phyloP scores from a whole-genome alignment of 352 stramenopile species.

The Saprolegnia diclina region DNA sequence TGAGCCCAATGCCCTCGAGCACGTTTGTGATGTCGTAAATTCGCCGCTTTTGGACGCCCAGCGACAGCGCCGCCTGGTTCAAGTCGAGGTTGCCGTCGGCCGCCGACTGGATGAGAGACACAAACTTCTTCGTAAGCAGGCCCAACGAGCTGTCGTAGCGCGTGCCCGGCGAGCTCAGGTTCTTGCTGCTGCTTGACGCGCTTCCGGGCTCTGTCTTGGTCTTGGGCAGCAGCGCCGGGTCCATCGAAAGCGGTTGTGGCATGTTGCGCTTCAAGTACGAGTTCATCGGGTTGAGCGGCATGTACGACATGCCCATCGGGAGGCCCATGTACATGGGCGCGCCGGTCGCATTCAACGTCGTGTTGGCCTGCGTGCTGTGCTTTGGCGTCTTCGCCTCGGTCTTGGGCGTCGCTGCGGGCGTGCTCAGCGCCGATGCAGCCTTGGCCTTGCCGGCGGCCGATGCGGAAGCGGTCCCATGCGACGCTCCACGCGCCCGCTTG shows the following conservation, averaged over 20 bases:
- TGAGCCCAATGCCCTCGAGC: constrained; percentile 95
- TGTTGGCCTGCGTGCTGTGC: neutral
- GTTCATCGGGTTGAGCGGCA: constrained; percentile 23
- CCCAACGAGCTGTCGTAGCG: constrained; percentile 95
- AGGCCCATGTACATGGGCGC: constrained; percentile 24
- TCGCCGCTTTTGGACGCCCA: constrained; percentile 89
- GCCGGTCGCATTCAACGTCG: neutral
- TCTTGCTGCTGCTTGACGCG: neutral
- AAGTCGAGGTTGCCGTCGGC: constrained; percentile 90
- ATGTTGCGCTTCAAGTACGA: constrained; percentile 24
- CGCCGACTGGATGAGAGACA: constrained; percentile 89
- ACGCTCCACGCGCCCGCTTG: constrained; percentile 17
- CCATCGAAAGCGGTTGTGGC: neutral
- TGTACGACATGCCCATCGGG: constrained; percentile 22
- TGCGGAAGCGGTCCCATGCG: neutral
- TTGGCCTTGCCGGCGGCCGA: neutral
- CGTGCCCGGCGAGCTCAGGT: constrained; percentile 48
- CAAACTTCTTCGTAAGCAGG: constrained; percentile 96
- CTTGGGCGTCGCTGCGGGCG: neutral
- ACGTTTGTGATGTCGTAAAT: constrained; percentile 99
- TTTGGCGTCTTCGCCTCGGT: constrained; percentile 1
- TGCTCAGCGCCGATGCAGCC: neutral
- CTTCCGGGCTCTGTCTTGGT: neutral
- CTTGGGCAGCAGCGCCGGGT: neutral
- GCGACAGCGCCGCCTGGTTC: constrained; percentile 85